Evolutionary conservation across 192 early-diverging fungal genomes (phyloP), one percentile per base, ranked within the genome.

Genomic region (Neocallimastix lanati): DNA sequence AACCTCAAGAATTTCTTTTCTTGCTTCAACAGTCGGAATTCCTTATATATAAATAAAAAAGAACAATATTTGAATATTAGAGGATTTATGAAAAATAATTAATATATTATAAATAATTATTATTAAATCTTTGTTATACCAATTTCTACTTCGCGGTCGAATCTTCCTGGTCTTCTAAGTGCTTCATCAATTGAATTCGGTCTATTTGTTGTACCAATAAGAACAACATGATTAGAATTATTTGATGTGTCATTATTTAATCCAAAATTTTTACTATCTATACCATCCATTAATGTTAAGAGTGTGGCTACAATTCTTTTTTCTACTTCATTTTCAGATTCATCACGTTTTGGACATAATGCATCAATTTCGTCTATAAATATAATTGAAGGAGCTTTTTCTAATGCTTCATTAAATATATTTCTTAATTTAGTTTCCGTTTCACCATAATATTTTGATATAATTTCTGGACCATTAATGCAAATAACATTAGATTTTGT

Each of bases 361-460:
- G 95, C 92, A 82, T 98, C 96, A 76, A 98, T 92, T 81, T 98
- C 96, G 81, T 98, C 96, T 81, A 98, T 94, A 83, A 96, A 96
- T 13, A 98, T 90, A 13, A 98, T 90, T 30, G 95, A 89, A 0
- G 95, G 96, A 12, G 89, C 86, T 28, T 91, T 88, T 33, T 88
- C 86, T 12, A 83, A 82, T 0, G 94, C 95, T 81, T 91, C 83
- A 12, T 88, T 86, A 82, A 97, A 95, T 33, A 96, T 89, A 29
- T 86, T 85, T 35, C 92, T 86, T 84, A 94, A 88, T 86, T 92
- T 92, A 80, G 90, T 88, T 84, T 99, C 97, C 0, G 95, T 96
- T 80, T 99, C 96, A 78, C 97, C 97, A 81, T 95, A 93, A 84
- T 88, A 98, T 81, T 93, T 93, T 82, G 92, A 92, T 11, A 95